Base-by-base conservation (phyloP, 2,329 filamentous ascomycete species). In the Sphaerostilbella broomeana region DNA sequence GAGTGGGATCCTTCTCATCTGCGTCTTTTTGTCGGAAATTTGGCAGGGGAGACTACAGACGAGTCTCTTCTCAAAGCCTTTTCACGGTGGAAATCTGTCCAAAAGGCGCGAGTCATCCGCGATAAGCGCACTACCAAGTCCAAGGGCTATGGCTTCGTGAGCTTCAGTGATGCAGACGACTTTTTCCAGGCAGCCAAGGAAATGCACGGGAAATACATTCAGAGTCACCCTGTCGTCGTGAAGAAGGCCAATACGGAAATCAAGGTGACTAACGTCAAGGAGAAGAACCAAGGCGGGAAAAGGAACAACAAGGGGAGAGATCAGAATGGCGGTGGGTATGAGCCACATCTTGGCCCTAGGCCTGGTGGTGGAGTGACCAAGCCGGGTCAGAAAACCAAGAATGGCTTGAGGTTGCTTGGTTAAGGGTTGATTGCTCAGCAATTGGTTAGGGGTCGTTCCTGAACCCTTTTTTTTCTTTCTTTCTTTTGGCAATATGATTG, bases 121-220 rank as follows among this genome's bases (percentile, higher is more conserved):
- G 92, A 98, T 67, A 97, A 95, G 70, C 81, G 88, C 44, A 95
- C 90, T 1, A 92, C 85, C 40, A 98, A 98, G 67, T 94, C 86
- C 56, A 94, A 92, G 60, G 92, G 90, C 0, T 98, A 86, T 58
- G 92, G 92, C 3, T 98, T 98, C 57, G 89, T 98, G 40, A 92
- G 86, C 62, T 97, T 98, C 65, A 84, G 81, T 53, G 86, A 95
- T 57, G 86, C 88, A 20, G 92, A 98, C 60, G 89, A 95, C 56
- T 97, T 94, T 61, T 97, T 98, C 70, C 79, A 86, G 54, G 90
- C 92, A 2, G 90, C 88, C 54, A 88, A 92, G 66, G 90, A 97
- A 67, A 97, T 97, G 92, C 86, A 95, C 56, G 89, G 89, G 52
- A 97, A 98, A 67, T 98, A 98, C 64, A 97, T 98, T 58, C 90